Base-by-base conservation (phyloP, 805 yeast species). In the Candida xyloterini region DNA sequence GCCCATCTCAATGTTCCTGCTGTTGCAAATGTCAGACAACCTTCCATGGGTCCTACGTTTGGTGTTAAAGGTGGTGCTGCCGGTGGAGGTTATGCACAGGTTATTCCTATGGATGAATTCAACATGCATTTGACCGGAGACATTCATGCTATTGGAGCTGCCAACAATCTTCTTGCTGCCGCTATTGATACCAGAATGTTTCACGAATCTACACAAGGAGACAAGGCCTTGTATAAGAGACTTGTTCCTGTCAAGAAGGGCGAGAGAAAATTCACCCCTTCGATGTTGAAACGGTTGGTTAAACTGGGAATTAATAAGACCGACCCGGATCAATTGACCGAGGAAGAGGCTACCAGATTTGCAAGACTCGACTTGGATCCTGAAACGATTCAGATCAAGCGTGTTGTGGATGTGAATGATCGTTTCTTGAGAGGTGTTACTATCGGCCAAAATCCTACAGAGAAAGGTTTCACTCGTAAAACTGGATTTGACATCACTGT, bases 61-160 rank as follows among this genome's bases (percentile, higher is more conserved):
- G 93, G 93, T 67, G 82, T 84, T 51, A 84, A 84, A 62, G 93
- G 93, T 65, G 93, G 93, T 66, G 93, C 93, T 51, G 93, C 93
- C 7, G 93, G 93, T 60, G 91, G 93, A 62, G 93, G 93, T 44
- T 84, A 83, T 59, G 81, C 93, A 21, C 91, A 84, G 64, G 93
- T 84, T 23, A 82, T 84, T 59, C 93, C 93, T 48, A 84, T 84
- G 93, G 91, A 84, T 63, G 93, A 84, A 59, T 84, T 84, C 70
- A 84, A 84, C 68, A 76, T 84, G 84, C 91, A 84, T 59, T 76
- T 84, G 47, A 84, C 93, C 34, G 93, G 93, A 61, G 93, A 84
- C 63, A 84, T 84, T 45, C 93, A 84, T 60, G 91, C 93, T 33
- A 83, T 84, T 56, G 78, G 88, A 42, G 81, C 81, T 70, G 93